A percentile compares a stretch with the other conserved stretches of the same genome.
These are phyloP conservation scores for Xylaria sp. DNA, from an alignment of 2,329 filamentous ascomycete genomes.

Conservation along the genomic window DNA sequence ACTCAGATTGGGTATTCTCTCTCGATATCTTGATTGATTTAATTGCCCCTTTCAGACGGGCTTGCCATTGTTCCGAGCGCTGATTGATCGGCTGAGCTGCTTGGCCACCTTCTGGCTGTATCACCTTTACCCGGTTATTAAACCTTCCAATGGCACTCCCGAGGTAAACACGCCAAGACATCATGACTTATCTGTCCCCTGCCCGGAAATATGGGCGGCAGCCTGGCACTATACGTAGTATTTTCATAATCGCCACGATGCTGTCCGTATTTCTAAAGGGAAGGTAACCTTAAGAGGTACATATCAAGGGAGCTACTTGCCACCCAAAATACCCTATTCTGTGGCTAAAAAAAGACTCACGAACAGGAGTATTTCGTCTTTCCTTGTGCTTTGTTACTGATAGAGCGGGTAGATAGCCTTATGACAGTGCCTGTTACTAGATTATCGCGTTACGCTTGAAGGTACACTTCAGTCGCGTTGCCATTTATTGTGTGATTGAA, in stretches of 20 bases:
- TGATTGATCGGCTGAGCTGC: slow-evolving; percentile 46
- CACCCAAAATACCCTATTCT: not conserved
- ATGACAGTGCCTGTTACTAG: not conserved
- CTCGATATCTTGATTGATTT: slow-evolving; percentile 44
- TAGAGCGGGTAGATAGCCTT: slow-evolving; percentile 13
- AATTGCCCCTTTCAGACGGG: slow-evolving; percentile 44
- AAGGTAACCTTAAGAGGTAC: slow-evolving; percentile 15
- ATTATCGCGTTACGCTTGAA: not conserved
- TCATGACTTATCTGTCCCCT: slow-evolving; percentile 18
- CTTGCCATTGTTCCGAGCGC: slow-evolving; percentile 42
- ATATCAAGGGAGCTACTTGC: not conserved
- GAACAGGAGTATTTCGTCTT: not conserved
- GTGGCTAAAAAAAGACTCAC: not conserved
- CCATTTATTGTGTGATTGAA: slow-evolving; percentile 9
- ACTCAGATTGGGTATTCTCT: slow-evolving; percentile 43
- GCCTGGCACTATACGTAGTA: slow-evolving; percentile 8
- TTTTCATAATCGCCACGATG: slow-evolving; percentile 9
- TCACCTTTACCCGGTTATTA: slow-evolving; percentile 49
- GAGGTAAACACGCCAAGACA: slow-evolving; percentile 43
- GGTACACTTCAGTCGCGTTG: not conserved
- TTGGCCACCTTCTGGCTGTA: slow-evolving; percentile 47
- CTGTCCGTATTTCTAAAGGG: slow-evolving; percentile 17
- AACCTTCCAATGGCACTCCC: slow-evolving; percentile 46
- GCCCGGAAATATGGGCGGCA: slow-evolving; percentile 25
- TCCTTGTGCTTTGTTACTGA: not conserved